Percentiles rank a stretch among this genome's conserved stretches.
phyloP scores from a whole-genome alignment of 2,329 filamentous ascomycete genomes.

The Chaetomium sp. region DNA sequence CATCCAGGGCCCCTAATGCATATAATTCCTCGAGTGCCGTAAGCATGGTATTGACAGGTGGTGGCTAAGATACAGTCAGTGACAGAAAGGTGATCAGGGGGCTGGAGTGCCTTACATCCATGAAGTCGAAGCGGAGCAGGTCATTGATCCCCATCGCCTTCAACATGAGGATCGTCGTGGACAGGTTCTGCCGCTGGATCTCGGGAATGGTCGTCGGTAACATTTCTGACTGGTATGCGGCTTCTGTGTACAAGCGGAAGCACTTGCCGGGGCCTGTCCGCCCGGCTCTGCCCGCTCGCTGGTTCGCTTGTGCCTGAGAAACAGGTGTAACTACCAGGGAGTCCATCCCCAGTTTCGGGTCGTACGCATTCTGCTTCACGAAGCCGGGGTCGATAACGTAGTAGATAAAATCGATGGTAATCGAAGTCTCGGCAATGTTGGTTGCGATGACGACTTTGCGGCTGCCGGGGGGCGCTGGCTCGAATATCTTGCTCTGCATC shows the following conservation, averaged over 20 bases:
- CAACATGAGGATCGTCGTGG: conserved; percentile 92
- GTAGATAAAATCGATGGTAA: conserved; percentile 97
- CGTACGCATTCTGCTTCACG: conserved; percentile 96
- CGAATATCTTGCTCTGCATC: conserved; percentile 92
- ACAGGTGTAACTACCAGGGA: conserved; percentile 94
- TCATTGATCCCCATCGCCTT: conserved; percentile 99
- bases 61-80: conserved; percentile 53
- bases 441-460: conserved; percentile 97
- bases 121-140: conserved; percentile 95
- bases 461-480: conserved; percentile 81
- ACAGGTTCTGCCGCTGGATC: conserved; percentile 92
- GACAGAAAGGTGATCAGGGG: neutral
- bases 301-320: conserved; percentile 94
- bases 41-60: conserved; percentile 96
- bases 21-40: conserved; percentile 95
- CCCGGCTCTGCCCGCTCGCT: conserved; percentile 88
- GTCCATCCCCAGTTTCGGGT: conserved; percentile 97
- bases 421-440: conserved; percentile 96
- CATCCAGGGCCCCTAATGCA: conserved; percentile 85
- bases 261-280: conserved; percentile 95
- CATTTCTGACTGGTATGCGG: conserved; percentile 96
- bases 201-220: conserved; percentile 93
- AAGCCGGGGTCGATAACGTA: conserved; percentile 97
- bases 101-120: conserved; percentile 60
- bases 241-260: conserved; percentile 93